Evolutionary conservation across 352 stramenopile genomes (phyloP), one percentile per base, ranked within the genome.

Genomic region (Pythium vanterpoolii): DNA sequence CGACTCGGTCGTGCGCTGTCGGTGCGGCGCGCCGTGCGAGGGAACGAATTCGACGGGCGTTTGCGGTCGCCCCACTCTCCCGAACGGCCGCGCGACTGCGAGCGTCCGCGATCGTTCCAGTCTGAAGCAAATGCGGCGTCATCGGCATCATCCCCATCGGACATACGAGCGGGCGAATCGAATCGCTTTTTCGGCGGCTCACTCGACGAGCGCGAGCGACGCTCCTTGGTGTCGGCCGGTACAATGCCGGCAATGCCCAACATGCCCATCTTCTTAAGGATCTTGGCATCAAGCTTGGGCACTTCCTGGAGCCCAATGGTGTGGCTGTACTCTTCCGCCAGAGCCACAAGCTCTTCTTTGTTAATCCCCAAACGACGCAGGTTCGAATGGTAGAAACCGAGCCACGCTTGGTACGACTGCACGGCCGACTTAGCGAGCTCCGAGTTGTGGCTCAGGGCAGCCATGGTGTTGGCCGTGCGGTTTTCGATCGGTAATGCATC

Each of bases 341-440:
- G 47, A 26, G 72, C 40, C 6, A 95, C 87, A 31, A 96, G 69
- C 24, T 69, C 44, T 26, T 71, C 63, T 39, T 79, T 77, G 55
- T 63, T 52, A 14, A 77, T 58, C 18, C 61, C 59, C 2, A 77
- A 47, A 19, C 69, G 62, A 51, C 84, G 87, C 23, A 78, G 19
- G 60, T 92, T 63, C 19, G 79, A 83, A 65, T 90, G 88, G 89
- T 98, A 98, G 72, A 97, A 98, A 6, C 96, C 95, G 21, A 99
- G 79, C 83, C 85, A 98, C 34, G 95, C 91, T 69, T 96, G 77
- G 69, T 98, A 99, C 46, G 93, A 95, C 58, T 90, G 71, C 59
- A 79, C 73, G 14, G 79, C 86, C 21, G 79, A 87, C 60, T 90
- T 88, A 36, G 85, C 72, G 23, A 95, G 62, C 24, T 90, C 79